Evolutionary conservation across 176 grass and related monocot genomes (phyloP), one percentile per base, ranked within the genome.

Genomic region (Stipa capillata): DNA sequence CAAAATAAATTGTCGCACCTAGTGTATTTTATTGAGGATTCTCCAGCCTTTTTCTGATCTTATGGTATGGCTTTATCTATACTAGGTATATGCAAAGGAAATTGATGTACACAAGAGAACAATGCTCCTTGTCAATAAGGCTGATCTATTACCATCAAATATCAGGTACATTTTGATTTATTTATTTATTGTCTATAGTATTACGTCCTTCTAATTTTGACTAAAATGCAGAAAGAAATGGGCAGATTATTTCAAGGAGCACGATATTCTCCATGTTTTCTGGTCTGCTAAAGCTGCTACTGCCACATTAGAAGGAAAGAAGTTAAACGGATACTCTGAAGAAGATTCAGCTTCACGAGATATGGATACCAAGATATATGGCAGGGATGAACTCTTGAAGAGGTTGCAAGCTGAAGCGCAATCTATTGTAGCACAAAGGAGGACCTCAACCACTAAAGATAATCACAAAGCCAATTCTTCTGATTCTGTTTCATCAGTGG

Each of bases 281-380:
- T 98, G 95, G 95, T 98, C 95, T 2, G 95, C 95, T 45, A 98
- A 98, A 85, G 89, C 87, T 65, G 95, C 90, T 76, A 86, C 92
- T 82, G 89, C 92, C 76, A 80, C 36, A 87, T 77, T 98, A 75
- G 92, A 98, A 88, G 89, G 85, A 85, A 94, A 98, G 79, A 82
- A 1, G 11, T 66, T 90, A 16, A 80, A 54, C 71, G 69, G 73
- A 82, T 71, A 80, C 69, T 77, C 56, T 75, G 78, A 82, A 40
- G 69, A 83, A 76, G 67, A 90, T 65, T 75, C 68, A 23, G 74
- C 36, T 48, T 68, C 69, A 49, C 47, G 53, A 55, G 83, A 88
- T 77, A 83, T 92, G 11, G 87, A 94, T 72, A 94, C 92, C 49
- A 94, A 85, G 76, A 73, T 98, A 82, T 92, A 90, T 86, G 83